Evolutionary conservation across 176 grass and related monocot species (phyloP).

Genomic region (Musa itinerans): DNA sequence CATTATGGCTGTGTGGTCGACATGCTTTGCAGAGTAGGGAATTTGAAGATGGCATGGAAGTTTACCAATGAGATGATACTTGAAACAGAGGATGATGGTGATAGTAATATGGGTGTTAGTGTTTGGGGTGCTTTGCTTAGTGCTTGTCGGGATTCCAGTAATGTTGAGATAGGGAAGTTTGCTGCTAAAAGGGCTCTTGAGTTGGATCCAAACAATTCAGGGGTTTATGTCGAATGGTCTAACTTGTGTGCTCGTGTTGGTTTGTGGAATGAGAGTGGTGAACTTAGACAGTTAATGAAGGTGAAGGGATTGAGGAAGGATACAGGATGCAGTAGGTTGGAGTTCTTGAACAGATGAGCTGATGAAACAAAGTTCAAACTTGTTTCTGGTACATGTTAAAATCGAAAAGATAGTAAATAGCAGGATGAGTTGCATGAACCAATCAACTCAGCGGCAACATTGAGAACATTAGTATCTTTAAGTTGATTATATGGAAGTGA

Average conservation of each 20-base stretch:
- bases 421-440: background rate
- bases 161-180: slow-evolving; percentile 38
- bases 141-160: slow-evolving; percentile 27
- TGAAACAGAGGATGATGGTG: background rate
- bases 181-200: slow-evolving; percentile 53
- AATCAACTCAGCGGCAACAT: background rate
- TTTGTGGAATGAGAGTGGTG: slow-evolving; percentile 44
- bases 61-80: slow-evolving; percentile 26
- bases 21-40: slow-evolving; percentile 46
- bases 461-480: background rate
- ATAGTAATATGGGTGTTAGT: slow-evolving; percentile 19
- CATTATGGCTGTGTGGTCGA: slow-evolving; percentile 48
- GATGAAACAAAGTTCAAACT: background rate
- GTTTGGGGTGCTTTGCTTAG: slow-evolving; percentile 53
- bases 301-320: slow-evolving; percentile 44
- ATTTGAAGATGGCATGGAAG: slow-evolving; percentile 46
- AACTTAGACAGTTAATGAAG: slow-evolving; percentile 40
- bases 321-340: slow-evolving; percentile 34
- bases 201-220: slow-evolving; percentile 40
- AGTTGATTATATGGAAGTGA: no score
- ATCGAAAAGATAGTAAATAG: background rate
- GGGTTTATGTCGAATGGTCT: slow-evolving; percentile 43
- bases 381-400: no score
- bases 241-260: slow-evolving; percentile 58
- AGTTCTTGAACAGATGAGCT: background rate